Evolutionary conservation across 108 stramenopile species (phyloP), one percentile per base, ranked within the genome.

Genomic region (Aureococcus anophagefferens): DNA sequence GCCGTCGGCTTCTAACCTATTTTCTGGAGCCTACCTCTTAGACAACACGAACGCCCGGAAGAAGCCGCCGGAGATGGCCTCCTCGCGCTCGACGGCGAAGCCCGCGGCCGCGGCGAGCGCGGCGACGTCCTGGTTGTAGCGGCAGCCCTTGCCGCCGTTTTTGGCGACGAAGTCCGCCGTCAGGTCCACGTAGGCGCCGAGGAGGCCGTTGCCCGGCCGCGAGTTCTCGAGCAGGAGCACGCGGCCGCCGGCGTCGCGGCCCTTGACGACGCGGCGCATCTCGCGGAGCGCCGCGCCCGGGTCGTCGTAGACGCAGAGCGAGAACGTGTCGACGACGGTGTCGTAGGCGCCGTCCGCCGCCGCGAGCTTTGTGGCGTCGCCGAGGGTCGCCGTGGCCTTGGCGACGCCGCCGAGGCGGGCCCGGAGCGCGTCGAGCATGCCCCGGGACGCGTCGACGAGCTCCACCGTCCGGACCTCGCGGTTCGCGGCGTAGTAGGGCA

Each of bases 321-420:
- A 82, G 68, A 93, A 93, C 35, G 86, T 90, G 80, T 93, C 91
- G 18, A 93, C 86, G 29, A 89, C 88, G 21, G 89, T 89, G 70
- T 93, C 93, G 73, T 91, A 93, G n/a, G 37, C 18, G 37, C 30
- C 70, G 14, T 30, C 62, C 34, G 70, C 34, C n/a, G 65, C 69
- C 33, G 64, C 18, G 35, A 59, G 68, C 67, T 77, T 40, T 14
- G 72, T 28, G 25, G 78, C 46, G 34, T 72, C 30, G 33, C 72
- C 64, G 17, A 69, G 40, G 62, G 79, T 71, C 13, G 46, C 64
- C 69, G 72, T 51, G 4, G 90, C 87, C 73, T 85, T 44, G 9
- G 40, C 9, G 9, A 13, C 40, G 40, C 13, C 13, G 9, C 9
- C 5, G 5, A 44, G 40, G 9, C 13, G 5, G 51, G 51, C 51